Evolutionary conservation across 2,329 filamentous ascomycete genomes (phyloP), one percentile per base, ranked within the genome.

Genomic region (Sporothrix mexicana): DNA sequence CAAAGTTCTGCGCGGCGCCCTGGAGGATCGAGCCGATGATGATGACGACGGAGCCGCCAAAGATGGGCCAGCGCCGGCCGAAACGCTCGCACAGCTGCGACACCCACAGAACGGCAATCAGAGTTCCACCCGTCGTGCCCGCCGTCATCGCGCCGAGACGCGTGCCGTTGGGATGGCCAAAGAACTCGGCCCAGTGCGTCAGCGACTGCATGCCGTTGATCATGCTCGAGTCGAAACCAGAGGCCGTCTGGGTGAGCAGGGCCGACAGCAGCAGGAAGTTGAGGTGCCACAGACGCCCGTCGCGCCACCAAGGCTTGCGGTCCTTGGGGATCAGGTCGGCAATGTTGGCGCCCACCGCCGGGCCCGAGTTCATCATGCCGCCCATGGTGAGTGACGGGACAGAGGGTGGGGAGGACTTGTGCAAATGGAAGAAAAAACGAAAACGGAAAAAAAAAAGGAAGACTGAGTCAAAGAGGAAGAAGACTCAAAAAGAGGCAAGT

Each of bases 11-110:
- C 0, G 92, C 92, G 1, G 87, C 92, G 1, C 93, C 93, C 79
- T 95, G 93, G 6, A 96, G 83, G 59, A 83, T 85, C 69, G 92
- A 92, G 30, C 93, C 93, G 2, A 95, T 81, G 68, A 89, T 85
- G 81, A 95, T 95, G 73, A 95, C 82, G 2, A 92, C 2, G 59
- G 89, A 87, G n/a, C 92, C 93, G 41, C 92, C 82, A 66, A 92
- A 81, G 76, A 95, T 95, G 2, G 92, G 94, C 79, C 84, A 83
- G 79, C 91, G 89, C 76, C 93, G 88, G 59, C 93, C 93, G 1
- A 93, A 81, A 72, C 79, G 83, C 79, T 94, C 89, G 75, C 90
- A 57, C 23, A 75, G 25, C 51, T 64, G 66, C 7, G 72, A 59
- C 7, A 67, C 20, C 20, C 71, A 49, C 10, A 69, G 53, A 4